Conservation (phyloP, 768 basidiomycete genomes). For the Cyclocybe aegerita region DNA sequence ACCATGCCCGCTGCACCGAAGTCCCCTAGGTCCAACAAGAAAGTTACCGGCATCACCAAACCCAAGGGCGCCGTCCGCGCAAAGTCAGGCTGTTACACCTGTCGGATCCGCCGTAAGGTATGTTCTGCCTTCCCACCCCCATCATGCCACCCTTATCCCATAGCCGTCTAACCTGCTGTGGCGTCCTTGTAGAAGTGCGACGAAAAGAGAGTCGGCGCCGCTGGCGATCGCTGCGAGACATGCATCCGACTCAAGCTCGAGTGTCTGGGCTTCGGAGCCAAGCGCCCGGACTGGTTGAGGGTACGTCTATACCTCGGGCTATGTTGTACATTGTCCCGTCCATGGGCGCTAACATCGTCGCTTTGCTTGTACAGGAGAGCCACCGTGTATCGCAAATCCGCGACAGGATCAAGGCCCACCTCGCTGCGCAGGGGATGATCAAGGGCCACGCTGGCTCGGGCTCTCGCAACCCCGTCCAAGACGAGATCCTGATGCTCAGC, state of each 20-base stretch:
- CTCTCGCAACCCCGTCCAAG: conserved; percentile 54
- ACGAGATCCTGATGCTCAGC: conserved; percentile 52
- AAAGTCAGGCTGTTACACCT: conserved; percentile 89
- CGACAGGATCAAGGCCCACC: conserved; percentile 77
- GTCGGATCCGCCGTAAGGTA: conserved; percentile 84
- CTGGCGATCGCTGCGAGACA: conserved; percentile 63
- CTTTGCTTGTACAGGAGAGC: conserved; percentile 50
- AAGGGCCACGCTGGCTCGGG: conserved; percentile 81
- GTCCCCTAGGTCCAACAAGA: conserved; percentile 37
- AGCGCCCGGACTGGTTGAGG: conserved; percentile 83
- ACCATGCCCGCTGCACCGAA: conserved; percentile 42
- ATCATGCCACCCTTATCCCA: background rate
- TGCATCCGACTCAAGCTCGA: conserved; percentile 80
- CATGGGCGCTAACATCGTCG: background rate
- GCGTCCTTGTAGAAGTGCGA: conserved; percentile 71
- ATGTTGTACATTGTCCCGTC: conserved; percentile 5
- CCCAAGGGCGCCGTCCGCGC: conserved; percentile 81
- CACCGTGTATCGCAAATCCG: conserved; percentile 66
- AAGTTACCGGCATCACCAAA: conserved; percentile 55
- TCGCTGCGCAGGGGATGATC: conserved; percentile 85
- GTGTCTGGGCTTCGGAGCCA: conserved; percentile 83
- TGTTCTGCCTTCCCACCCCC: conserved; percentile 15
- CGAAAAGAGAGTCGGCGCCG: conserved; percentile 52
- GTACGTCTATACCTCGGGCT: conserved; percentile 39
- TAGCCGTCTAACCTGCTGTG: conserved; percentile 5